Evolutionary conservation across 768 basidiomycete species (phyloP).

Genomic region (Termitomyces titanicus): DNA sequence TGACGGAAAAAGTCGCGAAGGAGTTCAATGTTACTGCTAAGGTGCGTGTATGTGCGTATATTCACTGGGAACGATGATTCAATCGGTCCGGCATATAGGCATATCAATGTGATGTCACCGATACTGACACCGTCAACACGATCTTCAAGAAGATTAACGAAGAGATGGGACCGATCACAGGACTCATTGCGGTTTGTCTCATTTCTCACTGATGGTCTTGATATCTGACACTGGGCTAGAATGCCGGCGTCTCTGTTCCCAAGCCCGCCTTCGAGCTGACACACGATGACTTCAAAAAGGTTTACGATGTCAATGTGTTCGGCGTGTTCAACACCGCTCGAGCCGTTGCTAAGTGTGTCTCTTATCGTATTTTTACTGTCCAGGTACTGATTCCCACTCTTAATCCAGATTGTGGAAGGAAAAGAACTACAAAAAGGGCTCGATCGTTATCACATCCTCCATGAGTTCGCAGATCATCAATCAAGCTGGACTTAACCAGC

Average conservation of each 20-base stretch:
- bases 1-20: slow-evolving; percentile 42
- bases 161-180: slow-evolving; percentile 45
- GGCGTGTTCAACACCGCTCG: slow-evolving; percentile 65
- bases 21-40: slow-evolving; percentile 40
- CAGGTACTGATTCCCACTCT: not conserved
- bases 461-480: slow-evolving; percentile 72
- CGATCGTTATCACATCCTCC: slow-evolving; percentile 62
- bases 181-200: slow-evolving; percentile 50
- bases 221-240: slow-evolving; percentile 27
- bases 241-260: slow-evolving; percentile 59
- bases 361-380: no score
- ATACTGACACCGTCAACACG: slow-evolving; percentile 41
- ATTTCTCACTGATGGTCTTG: no score
- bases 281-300: slow-evolving; percentile 48
- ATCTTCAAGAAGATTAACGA: slow-evolving; percentile 45
- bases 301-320: slow-evolving; percentile 59
- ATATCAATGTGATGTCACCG: slow-evolving; percentile 58
- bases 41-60: slow-evolving; percentile 25
- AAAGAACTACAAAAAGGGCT: slow-evolving; percentile 31
- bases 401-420: slow-evolving; percentile 41
- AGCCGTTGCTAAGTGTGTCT: slow-evolving; percentile 49
- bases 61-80: not conserved
- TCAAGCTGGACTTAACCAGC: slow-evolving; percentile 36
- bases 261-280: slow-evolving; percentile 59
- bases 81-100: slow-evolving; percentile 33